Percentiles rank a stretch among this genome's conserved stretches.
These are phyloP conservation scores for Xylariaceae sp. DNA, from an alignment of 2,329 filamentous ascomycete species.

Conservation along the genomic window DNA sequence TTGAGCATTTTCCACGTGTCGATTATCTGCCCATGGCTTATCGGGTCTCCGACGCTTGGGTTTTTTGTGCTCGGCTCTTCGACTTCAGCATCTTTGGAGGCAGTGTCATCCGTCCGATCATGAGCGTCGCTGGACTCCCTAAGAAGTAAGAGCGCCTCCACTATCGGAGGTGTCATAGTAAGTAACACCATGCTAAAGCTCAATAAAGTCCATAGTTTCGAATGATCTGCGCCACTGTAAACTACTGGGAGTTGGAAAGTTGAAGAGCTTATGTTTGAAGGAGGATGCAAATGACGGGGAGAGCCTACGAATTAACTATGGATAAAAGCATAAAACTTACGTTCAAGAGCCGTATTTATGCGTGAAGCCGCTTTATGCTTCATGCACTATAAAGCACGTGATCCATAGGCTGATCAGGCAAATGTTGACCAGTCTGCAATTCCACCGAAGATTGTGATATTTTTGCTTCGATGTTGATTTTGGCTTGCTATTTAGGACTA, in stretches of 20 bases:
- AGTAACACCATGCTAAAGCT: slow-evolving; percentile 61
- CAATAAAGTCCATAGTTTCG: slow-evolving; percentile 7
- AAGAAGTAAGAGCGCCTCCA: slow-evolving; percentile 51
- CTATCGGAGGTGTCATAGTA: slow-evolving; percentile 65
- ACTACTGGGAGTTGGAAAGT: neutral
- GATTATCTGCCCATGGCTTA: slow-evolving; percentile 66
- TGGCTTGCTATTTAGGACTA: too few species aligned
- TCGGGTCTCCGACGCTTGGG: slow-evolving; percentile 56
- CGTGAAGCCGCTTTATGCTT: neutral
- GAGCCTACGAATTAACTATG: neutral
- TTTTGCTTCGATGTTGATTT: too few species aligned
- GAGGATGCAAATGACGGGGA: neutral
- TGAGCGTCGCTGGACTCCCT: slow-evolving; percentile 19
- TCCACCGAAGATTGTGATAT: neutral
- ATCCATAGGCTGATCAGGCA: neutral
- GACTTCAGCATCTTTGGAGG: slow-evolving; percentile 13
- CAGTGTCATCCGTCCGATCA: slow-evolving; percentile 2
- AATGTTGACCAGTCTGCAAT: neutral
- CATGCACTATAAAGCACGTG: too few species aligned
- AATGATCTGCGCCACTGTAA: slow-evolving; percentile 1
- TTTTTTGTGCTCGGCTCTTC: slow-evolving; percentile 46
- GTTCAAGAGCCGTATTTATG: neutral
- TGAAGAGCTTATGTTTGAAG: neutral
- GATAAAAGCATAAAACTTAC: neutral
- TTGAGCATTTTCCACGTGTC: slow-evolving; percentile 52